These are phyloP conservation scores for Bryum argenteum DNA, from an alignment of 225 moss, liverwort and hornwort species.

Conservation along the genomic window DNA sequence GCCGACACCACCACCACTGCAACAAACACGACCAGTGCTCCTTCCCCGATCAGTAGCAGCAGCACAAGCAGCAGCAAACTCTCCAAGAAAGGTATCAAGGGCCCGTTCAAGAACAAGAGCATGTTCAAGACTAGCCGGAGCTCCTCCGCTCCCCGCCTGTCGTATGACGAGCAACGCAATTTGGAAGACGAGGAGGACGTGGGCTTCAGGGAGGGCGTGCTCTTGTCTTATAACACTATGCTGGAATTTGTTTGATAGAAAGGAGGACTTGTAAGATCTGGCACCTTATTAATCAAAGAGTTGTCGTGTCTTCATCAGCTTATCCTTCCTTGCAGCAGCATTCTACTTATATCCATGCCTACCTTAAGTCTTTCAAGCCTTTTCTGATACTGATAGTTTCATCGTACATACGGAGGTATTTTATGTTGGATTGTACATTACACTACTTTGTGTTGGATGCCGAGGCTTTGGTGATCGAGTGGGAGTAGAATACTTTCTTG, in stretches of 20 bases:
- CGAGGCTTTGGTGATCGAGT: too few species aligned
- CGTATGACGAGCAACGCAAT: conserved; percentile 58
- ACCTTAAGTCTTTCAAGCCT: too few species aligned
- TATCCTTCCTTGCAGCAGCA: too few species aligned
- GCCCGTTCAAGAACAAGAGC: conserved; percentile 26
- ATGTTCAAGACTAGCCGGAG: conserved; percentile 54
- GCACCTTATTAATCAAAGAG: too few species aligned
- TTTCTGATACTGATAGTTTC: too few species aligned
- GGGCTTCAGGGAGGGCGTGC: conserved; percentile 47
- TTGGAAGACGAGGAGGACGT: conserved; percentile 54
- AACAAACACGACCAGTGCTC: conserved; percentile 9
- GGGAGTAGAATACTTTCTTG: too few species aligned
- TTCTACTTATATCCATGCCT: too few species aligned
- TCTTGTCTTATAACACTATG: conserved; percentile 58
- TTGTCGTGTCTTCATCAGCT: too few species aligned
- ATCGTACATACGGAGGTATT: too few species aligned
- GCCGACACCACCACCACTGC: conserved; percentile 10
- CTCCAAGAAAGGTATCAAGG: conserved; percentile 10
- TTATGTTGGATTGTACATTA: too few species aligned
- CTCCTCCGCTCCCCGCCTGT: conserved; percentile 51
- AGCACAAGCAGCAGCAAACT: neutral
- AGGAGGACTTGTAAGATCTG: neutral
- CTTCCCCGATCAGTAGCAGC: neutral
- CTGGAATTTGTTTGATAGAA: conserved; percentile 53
- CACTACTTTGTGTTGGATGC: too few species aligned